Base-by-base conservation (phyloP, 73 alveolate genomes). In the Loxodes magnus region DNA sequence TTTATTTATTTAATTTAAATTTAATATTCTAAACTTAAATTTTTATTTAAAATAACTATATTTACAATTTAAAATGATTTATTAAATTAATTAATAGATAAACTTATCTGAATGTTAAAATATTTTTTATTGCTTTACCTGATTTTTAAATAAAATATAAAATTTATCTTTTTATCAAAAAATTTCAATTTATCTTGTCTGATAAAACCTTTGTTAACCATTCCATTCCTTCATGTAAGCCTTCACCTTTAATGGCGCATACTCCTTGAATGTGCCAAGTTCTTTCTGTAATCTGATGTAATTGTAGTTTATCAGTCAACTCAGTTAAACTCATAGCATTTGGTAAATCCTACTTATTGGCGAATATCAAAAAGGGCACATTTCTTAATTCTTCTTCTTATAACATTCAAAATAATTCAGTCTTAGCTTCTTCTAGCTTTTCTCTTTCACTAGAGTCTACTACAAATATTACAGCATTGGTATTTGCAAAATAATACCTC, bases 391-490 rank as follows among this genome's bases (percentile, higher is more conserved):
- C 94, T 64, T 81, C 82, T 50, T 78, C 94, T 27, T 77, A 72
- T 3, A 79, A 51, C 80, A 91, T 61, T 64, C 65, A 59, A 52
- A 69, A 76, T 34, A 90, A 71, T 46, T 75, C 96, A 35, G 86
- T 90, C 46, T 83, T 80, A 9, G 91, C 98, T 14, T 64, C 80
- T 24, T 70, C 89, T 10, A 87, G 56, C 56, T 96, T 68, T 27
- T 67, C 96, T 44, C 73, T 42, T 56, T 90, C 98, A 43, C 82
- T 71, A 16, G 88, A 64, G 48, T 90, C 98, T 16, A 90, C 80
- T 25, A 90, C 96, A 51, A 86, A 82, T n/a, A 90, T 77, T 36
- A 90, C 71, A 44, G 96, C 98, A 55, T 86, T 64, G 5, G 89
- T 79, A 21, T 73, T 72, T 63, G 54, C 72, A 67, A 69, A 91